Evolutionary conservation across 176 grass and related monocot species (phyloP), one percentile per base, ranked within the genome.

Genomic region (Elaeis guineensis): DNA sequence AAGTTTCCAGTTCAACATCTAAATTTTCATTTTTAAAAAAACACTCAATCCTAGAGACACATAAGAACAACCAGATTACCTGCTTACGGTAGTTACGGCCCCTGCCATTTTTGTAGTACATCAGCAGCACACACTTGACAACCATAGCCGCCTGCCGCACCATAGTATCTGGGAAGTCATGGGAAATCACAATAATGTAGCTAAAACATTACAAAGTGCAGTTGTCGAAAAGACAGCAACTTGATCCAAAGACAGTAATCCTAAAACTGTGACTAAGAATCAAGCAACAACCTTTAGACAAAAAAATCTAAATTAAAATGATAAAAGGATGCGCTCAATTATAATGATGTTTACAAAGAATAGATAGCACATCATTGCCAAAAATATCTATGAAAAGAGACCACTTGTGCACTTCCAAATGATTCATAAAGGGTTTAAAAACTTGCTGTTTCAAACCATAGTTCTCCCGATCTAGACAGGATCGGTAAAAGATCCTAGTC

Each of bases 61-160:
- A 17, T 30, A 30, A 30, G 28, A 54, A 75, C 19, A 57, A 18
- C 16, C 68, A n/a, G 65, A 21, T 51, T 72, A 98, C 94, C 94
- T 98, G 94, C 54, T 81, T 85, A 70, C 94, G 87, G 58, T 83
- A 98, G 74, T 81, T 92, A 63, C 71, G 85, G 5, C 94, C 94
- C 21, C 70, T 89, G 64, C 82, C 81, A 50, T 93, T 98, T 77
- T 74, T 98, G 66, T 93, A 98, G 70, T 98, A 93, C 81, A 93
- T 89, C 20, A 98, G 81, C 11, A 98, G 64, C 17, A 89, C 61
- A 65, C 94, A 92, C 72, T 98, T 98, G 32, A 89, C 15, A 6
- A 98, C 57, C 94, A 98, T 98, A 73, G 94, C 88, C 62, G 87
- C 78, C 77, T 92, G 94, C 17, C 94, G 94, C 16, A 92, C 85